Evolutionary conservation across 805 yeast genomes (phyloP), one percentile per base, ranked within the genome.

Genomic region (Metschnikowia colocasiae): DNA sequence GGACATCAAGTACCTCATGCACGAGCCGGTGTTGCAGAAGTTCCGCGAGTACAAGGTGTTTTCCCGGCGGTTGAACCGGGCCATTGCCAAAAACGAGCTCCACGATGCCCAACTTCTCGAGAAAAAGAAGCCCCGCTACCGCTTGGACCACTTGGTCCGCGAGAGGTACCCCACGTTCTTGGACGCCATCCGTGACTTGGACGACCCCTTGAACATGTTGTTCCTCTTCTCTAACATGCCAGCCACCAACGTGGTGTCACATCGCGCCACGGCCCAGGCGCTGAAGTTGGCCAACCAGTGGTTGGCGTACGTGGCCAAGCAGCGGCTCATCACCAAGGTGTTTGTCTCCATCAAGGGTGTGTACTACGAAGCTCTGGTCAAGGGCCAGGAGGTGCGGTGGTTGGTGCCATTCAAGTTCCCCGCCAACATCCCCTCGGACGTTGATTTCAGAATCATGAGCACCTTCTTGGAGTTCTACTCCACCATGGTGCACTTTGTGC

Each of bases 301-400:
- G 98, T 76, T 86, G 65, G 98, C 98, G 0, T 92, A 77, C 64
- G 85, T 92, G 48, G 88, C 98, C 12, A 83, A 83, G 59, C 95
- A 92, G 65, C 78, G 90, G 60, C 71, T 82, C 30, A 70, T 94
- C 56, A 81, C 83, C 57, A 94, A 92, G 66, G 96, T 90, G 13
- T 94, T 94, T 71, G 97, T 94, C 32, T 86, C 96, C 41, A 92
- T 94, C 62, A 94, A 94, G 69, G 99, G 99, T 72, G 95, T 92
- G 15, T 94, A 94, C 69, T 94, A 92, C 64, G 89, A 90, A 65
- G 98, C 97, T 29, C 79, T 65, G 52, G 82, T 94, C 40, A 83
- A 79, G 65, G 99, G 99, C 56, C 96, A 90, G 67, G 96, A 88
- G 56, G 78, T 94, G 39, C 80, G 92, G 69, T 94, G 99, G 99